These are phyloP conservation scores for Claviceps digitariae DNA, from an alignment of 2,329 filamentous ascomycete genomes.

Conservation along the genomic window DNA sequence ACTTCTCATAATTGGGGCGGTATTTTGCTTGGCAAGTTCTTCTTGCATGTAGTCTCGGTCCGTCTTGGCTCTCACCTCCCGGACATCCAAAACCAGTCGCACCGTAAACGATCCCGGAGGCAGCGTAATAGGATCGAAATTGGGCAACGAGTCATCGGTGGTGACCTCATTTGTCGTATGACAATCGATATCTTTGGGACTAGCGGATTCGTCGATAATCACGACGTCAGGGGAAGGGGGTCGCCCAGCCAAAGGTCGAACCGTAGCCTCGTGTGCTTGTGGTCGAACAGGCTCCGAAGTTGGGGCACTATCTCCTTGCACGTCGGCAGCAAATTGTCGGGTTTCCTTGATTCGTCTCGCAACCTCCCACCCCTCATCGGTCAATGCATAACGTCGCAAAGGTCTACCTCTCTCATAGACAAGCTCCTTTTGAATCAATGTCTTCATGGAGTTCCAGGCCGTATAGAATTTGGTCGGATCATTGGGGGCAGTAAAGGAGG, in stretches of 20 bases:
- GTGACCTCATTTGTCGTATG: slow-evolving; percentile 7
- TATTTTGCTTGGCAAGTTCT: slow-evolving; percentile 52
- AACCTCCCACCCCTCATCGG: slow-evolving; percentile 67
- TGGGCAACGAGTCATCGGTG: slow-evolving; percentile 23
- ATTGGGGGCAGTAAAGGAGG: slow-evolving; percentile 55
- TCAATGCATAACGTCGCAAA: slow-evolving; percentile 53
- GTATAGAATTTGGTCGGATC: slow-evolving; percentile 61
- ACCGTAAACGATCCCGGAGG: slow-evolving; percentile 56
- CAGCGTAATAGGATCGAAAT: slow-evolving; percentile 46
- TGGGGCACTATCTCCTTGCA: slow-evolving; percentile 1
- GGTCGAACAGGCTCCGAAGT: not conserved
- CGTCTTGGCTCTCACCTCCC: slow-evolving; percentile 58
- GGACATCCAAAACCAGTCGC: slow-evolving; percentile 58
- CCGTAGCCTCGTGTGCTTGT: not conserved
- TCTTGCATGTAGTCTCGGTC: slow-evolving; percentile 68
- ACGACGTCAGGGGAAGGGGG: slow-evolving; percentile 10
- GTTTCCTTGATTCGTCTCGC: slow-evolving; percentile 49
- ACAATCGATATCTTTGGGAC: not conserved
- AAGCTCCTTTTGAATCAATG: slow-evolving; percentile 56
- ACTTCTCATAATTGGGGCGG: slow-evolving; percentile 51
- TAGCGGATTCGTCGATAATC: not conserved
- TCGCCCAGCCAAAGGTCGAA: not conserved
- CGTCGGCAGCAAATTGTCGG: slow-evolving; percentile 20
- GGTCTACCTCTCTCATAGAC: slow-evolving; percentile 60
- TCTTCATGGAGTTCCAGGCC: slow-evolving; percentile 75